Evolutionary conservation across 139 green algal genomes (phyloP), one percentile per base, ranked within the genome.

Genomic region (Edaphochlamys debaryana): DNA sequence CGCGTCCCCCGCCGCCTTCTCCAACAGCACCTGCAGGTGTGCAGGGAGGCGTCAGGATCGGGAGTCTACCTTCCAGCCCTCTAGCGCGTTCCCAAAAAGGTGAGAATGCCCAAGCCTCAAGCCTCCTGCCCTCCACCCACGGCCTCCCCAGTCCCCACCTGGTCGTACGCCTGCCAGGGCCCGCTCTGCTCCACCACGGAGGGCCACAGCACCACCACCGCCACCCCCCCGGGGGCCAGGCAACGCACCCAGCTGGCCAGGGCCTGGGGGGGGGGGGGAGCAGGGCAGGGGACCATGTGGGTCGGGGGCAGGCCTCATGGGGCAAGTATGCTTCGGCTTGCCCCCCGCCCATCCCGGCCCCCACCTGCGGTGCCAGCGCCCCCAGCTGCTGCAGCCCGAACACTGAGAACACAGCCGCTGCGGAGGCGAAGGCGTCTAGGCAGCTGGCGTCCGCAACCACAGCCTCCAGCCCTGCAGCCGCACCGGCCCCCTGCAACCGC

Each of bases 311-410:
- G n/a, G n/a, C n/a, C n/a, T n/a, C n/a, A n/a, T n/a, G n/a, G n/a
- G n/a, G n/a, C n/a, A n/a, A n/a, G n/a, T n/a, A n/a, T n/a, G n/a
- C n/a, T n/a, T n/a, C n/a, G n/a, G n/a, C n/a, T n/a, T n/a, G n/a
- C n/a, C n/a, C n/a, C n/a, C n/a, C n/a, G n/a, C n/a, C n/a, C n/a
- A n/a, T n/a, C n/a, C n/a, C n/a, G 54, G 9, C 48, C 34, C 56
- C 36, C 48, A 89, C 85, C 85, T 84, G 48, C 3, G 85, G 85
- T 20, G 85, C 85, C 72, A 69, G n/a, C 4, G 79, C 23, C 0
- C 79, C 85, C 79, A 89, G 75, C 79, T 89, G 85, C 85, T 89
- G 85, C 70, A 89, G 71, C 11, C 85, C 85, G 52, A 89, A 89
- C 71, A 85, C 73, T 32, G 85, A 89, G 38, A 89, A 17, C n/a